Evolutionary conservation across 257 asterid genomes (phyloP).

Genomic region (Primulina eburnea): DNA sequence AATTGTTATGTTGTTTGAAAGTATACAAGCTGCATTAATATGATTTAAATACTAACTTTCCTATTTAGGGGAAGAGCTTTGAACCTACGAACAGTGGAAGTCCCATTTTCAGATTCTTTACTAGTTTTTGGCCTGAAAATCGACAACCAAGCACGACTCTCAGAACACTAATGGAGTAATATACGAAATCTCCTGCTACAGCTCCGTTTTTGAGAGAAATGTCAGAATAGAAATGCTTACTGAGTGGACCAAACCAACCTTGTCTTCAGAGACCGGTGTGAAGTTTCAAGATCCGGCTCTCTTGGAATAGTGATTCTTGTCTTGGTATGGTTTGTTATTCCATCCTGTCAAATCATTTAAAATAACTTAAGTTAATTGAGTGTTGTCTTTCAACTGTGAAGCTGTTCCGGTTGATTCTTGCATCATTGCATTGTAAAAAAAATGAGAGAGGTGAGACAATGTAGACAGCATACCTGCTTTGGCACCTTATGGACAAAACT

Average conservation of each 20-base stretch:
- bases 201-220: neutral
- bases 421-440: neutral
- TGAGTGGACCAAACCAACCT: slow-evolving; percentile 39
- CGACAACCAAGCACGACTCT: slow-evolving; percentile 21
- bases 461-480: slow-evolving; percentile 55
- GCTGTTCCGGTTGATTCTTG: slow-evolving; percentile 7
- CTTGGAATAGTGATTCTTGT: slow-evolving; percentile 74
- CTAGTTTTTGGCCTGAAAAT: slow-evolving; percentile 54
- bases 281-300: slow-evolving; percentile 85
- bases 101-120: slow-evolving; percentile 44
- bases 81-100: slow-evolving; percentile 57
- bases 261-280: slow-evolving; percentile 67
- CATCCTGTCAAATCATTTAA: slow-evolving; percentile 49
- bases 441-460: neutral
- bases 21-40: neutral
- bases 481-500: slow-evolving; percentile 72
- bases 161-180: slow-evolving; percentile 7
- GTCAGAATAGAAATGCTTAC: slow-evolving; percentile 4
- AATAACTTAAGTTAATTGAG: slow-evolving; percentile 7
- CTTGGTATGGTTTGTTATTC: slow-evolving; percentile 37
- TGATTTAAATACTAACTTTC: slow-evolving; percentile 51
- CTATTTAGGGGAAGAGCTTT: slow-evolving; percentile 87
- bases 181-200: neutral
- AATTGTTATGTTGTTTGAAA: slow-evolving; percentile 20
- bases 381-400: neutral